Evolutionary conservation across 371 early-diverging fungal genomes (phyloP).

Genomic region (Sporodiniella umbellata): DNA sequence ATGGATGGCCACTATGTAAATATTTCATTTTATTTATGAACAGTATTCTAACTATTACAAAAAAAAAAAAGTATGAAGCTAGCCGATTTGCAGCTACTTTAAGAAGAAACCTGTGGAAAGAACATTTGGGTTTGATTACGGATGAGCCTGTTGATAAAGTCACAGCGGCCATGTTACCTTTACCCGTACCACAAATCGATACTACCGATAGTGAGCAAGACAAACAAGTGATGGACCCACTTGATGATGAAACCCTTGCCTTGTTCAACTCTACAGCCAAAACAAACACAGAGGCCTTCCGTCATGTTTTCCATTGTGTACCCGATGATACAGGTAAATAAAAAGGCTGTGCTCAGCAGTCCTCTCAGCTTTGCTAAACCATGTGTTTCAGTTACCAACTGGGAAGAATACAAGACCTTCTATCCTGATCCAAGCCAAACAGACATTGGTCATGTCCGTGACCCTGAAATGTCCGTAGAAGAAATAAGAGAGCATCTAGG

Average conservation of each 20-base stretch:
- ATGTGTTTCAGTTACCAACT: slow-evolving; percentile 46
- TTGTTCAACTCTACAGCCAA: slow-evolving; percentile 57
- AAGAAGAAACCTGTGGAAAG: slow-evolving; percentile 78
- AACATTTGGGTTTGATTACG: slow-evolving; percentile 77
- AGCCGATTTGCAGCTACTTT: slow-evolving; percentile 71
- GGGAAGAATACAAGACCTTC: slow-evolving; percentile 69
- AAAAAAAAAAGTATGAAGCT: slow-evolving; percentile 62
- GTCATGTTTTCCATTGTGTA: slow-evolving; percentile 72
- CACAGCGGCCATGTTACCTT: slow-evolving; percentile 47
- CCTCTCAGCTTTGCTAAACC: slow-evolving; percentile 5
- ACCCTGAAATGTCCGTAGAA: slow-evolving; percentile 43
- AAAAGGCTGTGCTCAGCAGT: no score
- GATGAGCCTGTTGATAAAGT: slow-evolving; percentile 44
- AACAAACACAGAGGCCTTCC: slow-evolving; percentile 60
- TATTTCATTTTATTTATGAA: no score
- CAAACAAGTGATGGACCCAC: slow-evolving; percentile 58
- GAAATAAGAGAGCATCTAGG: slow-evolving; percentile 45
- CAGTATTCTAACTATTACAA: no score
- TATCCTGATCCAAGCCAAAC: slow-evolving; percentile 44
- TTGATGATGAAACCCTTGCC: slow-evolving; percentile 50
- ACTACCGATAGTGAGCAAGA: slow-evolving; percentile 35
- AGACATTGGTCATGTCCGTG: slow-evolving; percentile 41
- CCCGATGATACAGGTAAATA: slow-evolving; percentile 65
- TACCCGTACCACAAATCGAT: slow-evolving; percentile 43
- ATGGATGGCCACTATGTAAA: slow-evolving; percentile 73